A percentile compares a stretch with the other conserved stretches of the same genome.
phyloP scores from a whole-genome alignment of 2,329 filamentous ascomycete genomes.

The Pseudopithomyces chartarum region DNA sequence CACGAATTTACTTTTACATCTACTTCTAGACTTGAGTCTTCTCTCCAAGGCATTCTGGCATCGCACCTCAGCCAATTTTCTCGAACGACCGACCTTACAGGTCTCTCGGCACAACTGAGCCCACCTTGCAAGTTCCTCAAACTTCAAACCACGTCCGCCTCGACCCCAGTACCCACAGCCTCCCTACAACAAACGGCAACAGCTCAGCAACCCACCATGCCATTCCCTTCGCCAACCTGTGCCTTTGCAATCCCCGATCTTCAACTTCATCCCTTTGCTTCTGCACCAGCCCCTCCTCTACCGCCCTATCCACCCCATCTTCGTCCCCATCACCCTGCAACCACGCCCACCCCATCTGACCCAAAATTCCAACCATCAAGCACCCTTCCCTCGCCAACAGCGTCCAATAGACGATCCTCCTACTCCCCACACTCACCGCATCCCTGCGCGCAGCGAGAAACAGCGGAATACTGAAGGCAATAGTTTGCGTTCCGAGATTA shows the following conservation, averaged over 20 bases:
- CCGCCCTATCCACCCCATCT: constrained; percentile 3
- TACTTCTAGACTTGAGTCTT: too few species aligned
- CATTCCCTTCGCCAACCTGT: constrained; percentile 14
- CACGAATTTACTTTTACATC: too few species aligned
- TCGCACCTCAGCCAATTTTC: too few species aligned
- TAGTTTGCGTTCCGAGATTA: constrained; percentile 21
- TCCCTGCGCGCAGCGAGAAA: constrained; percentile 17
- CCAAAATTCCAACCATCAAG: constrained; percentile 6
- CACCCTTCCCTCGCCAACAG: constrained; percentile 10
- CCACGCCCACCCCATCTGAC: constrained; percentile 11
- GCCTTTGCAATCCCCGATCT: constrained; percentile 1
- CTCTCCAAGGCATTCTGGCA: too few species aligned
- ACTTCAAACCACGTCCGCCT: constrained; percentile 18
- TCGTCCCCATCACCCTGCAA: neutral
- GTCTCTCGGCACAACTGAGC: too few species aligned
- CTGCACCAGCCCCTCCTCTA: constrained; percentile 11
- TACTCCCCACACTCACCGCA: constrained; percentile 1
- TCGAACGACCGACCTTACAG: neutral
- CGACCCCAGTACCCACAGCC: constrained; percentile 18
- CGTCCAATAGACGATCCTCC: constrained; percentile 19
- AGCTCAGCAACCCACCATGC: constrained; percentile 23
- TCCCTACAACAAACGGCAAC: constrained; percentile 22
- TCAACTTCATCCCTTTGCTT: constrained; percentile 9
- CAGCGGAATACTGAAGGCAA: constrained; percentile 25
- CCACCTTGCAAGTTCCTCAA: neutral